A percentile compares a stretch with the other conserved stretches of the same genome.
Conservation (phyloP, 306 rosid genomes). For the Aeschynomene evenia region DNA sequence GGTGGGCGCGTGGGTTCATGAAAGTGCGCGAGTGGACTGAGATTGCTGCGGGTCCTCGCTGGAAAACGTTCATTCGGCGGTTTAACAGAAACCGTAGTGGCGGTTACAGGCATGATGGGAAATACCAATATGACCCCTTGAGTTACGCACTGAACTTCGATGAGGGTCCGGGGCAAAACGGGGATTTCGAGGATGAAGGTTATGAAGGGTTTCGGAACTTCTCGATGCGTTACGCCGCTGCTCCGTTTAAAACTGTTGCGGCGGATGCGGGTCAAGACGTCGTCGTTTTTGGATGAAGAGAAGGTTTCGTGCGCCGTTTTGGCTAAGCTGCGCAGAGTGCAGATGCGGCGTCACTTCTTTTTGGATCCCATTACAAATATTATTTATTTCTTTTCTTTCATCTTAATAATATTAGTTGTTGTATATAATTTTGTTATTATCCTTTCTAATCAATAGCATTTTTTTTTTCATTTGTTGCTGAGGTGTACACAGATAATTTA, state of each 20-base stretch:
- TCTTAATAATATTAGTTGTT: neutral
- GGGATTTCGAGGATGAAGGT: slow-evolving; percentile 41
- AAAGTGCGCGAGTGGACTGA: slow-evolving; percentile 87
- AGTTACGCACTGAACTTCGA: slow-evolving; percentile 94
- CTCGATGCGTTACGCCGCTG: slow-evolving; percentile 69
- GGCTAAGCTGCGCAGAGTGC: slow-evolving; percentile 30
- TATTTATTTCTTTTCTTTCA: neutral
- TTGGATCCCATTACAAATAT: neutral
- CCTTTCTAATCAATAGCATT: neutral
- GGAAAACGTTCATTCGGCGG: slow-evolving; percentile 93
- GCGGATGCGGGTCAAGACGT: slow-evolving; percentile 28
- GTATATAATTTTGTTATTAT: neutral
- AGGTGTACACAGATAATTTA: neutral
- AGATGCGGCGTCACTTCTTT: neutral
- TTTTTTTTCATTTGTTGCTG: neutral
- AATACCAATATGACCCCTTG: slow-evolving; percentile 88
- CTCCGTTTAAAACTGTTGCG: slow-evolving; percentile 29
- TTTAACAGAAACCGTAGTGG: slow-evolving; percentile 60
- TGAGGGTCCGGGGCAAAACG: slow-evolving; percentile 57
- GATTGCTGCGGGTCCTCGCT: slow-evolving; percentile 89
- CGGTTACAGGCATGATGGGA: slow-evolving; percentile 42
- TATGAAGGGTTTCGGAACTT: slow-evolving; percentile 49
- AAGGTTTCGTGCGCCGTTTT: neutral
- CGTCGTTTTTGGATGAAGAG: slow-evolving; percentile 29
- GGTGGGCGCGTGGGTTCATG: slow-evolving; percentile 66